phyloP scores from a whole-genome alignment of 805 yeast genomes.

The Metschnikowia picachoensis region DNA sequence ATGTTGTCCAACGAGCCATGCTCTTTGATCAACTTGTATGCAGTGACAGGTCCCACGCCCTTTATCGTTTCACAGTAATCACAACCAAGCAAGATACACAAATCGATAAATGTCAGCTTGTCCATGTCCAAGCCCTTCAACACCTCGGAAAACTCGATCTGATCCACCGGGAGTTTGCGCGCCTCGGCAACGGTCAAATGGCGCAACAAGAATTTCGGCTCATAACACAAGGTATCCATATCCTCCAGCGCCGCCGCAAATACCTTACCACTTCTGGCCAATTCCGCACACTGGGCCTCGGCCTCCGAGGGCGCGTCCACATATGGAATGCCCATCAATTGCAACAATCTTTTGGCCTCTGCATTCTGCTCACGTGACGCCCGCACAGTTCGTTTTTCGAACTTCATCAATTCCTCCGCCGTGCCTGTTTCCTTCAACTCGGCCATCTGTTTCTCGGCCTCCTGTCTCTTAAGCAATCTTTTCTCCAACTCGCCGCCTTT shows the following conservation, averaged over 20 bases:
- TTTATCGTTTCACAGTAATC: constrained; percentile 94
- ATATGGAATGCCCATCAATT: constrained; percentile 92
- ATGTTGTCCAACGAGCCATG: constrained; percentile 79
- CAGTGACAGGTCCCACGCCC: constrained; percentile 97
- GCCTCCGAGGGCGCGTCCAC: constrained; percentile 97
- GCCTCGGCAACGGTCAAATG: constrained; percentile 94
- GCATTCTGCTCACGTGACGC: constrained; percentile 91
- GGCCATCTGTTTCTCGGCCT: constrained; percentile 72
- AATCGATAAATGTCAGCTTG: constrained; percentile 72
- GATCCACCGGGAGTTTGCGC: constrained; percentile 87
- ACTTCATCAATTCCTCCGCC: constrained; percentile 67
- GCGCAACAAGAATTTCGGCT: constrained; percentile 76
- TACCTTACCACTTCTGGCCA: constrained; percentile 86
- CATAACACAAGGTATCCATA: constrained; percentile 96
- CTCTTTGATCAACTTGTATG: constrained; percentile 80
- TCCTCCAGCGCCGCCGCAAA: constrained; percentile 98
- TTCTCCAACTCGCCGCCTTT: constrained; percentile 92
- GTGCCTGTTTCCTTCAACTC: constrained; percentile 78
- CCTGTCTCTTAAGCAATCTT: constrained; percentile 74
- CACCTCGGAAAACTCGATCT: constrained; percentile 63
- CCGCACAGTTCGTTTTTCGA: constrained; percentile 82
- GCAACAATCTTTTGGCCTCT: constrained; percentile 79
- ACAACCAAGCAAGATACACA: constrained; percentile 92
- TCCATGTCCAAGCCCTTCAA: constrained; percentile 76
- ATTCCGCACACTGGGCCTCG: constrained; percentile 95